phyloP scores from a whole-genome alignment of 2,329 filamentous ascomycete species.

The Zasmidium cellare region DNA sequence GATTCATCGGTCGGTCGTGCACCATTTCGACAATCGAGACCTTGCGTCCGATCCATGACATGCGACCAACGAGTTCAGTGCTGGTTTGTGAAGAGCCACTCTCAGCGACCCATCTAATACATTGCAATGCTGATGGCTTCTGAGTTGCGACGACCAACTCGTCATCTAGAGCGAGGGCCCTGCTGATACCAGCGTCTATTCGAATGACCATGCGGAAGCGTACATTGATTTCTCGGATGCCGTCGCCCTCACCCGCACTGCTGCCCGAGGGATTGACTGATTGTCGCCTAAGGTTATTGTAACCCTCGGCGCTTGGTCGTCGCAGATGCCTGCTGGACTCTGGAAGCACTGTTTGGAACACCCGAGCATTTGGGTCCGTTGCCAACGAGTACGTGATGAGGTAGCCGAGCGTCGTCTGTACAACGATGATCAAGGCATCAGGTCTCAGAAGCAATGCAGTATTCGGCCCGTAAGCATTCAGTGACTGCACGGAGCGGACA shows the following conservation, averaged over 20 bases:
- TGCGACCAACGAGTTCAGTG: slow-evolving; percentile 84
- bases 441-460: slow-evolving; percentile 81
- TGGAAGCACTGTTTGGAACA: slow-evolving; percentile 81
- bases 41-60: slow-evolving; percentile 82
- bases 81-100: slow-evolving; percentile 78
- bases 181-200: slow-evolving; percentile 90
- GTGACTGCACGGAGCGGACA: slow-evolving; percentile 75
- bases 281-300: slow-evolving; percentile 27
- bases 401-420: slow-evolving; percentile 82
- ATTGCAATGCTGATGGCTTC: slow-evolving; percentile 93
- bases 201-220: slow-evolving; percentile 98
- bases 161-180: slow-evolving; percentile 84
- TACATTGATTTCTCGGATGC: slow-evolving; percentile 82
- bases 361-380: slow-evolving; percentile 75
- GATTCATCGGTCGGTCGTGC: slow-evolving; percentile 92
- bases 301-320: slow-evolving; percentile 50
- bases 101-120: slow-evolving; percentile 91
- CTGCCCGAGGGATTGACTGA: slow-evolving; percentile 32
- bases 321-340: slow-evolving; percentile 49
- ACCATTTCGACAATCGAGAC: slow-evolving; percentile 79
- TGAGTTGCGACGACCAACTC: slow-evolving; percentile 88
- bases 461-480: slow-evolving; percentile 82
- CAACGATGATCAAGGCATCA: slow-evolving; percentile 87
- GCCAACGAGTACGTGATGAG: slow-evolving; percentile 93
- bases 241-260: slow-evolving; percentile 78